Evolutionary conservation across 805 yeast species (phyloP).

Genomic region (Candida silvicultrix): DNA sequence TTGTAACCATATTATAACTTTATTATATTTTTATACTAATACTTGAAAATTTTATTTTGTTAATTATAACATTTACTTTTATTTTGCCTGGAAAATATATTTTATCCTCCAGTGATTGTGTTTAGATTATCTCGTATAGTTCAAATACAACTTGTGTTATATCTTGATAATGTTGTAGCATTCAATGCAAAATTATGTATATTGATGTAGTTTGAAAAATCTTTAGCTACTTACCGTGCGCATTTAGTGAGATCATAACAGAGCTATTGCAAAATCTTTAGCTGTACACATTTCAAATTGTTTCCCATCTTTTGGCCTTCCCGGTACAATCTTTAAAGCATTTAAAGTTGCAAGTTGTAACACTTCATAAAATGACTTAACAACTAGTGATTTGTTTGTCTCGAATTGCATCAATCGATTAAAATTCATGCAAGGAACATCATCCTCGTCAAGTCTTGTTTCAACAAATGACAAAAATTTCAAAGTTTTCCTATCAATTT

Average conservation of each 20-base stretch:
- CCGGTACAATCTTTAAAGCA: background rate
- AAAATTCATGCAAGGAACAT: slow-evolving; percentile 7
- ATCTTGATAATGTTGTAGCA: background rate
- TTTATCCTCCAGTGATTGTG: no score
- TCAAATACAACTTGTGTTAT: background rate
- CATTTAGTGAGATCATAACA: background rate
- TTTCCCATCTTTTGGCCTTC: background rate
- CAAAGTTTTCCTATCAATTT: slow-evolving; percentile 6
- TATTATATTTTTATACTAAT: no score
- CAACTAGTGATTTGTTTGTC: slow-evolving; percentile 10
- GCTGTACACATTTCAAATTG: background rate
- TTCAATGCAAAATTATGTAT: background rate
- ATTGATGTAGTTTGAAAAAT: background rate
- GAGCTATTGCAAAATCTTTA: background rate
- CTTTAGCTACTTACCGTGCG: no score
- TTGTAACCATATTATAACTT: no score
- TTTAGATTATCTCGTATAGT: no score
- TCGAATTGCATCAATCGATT: slow-evolving; percentile 9
- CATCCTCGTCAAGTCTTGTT: slow-evolving; percentile 11
- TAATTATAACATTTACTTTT: no score
- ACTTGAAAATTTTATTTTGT: no score
- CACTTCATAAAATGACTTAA: slow-evolving; percentile 21
- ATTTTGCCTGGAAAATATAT: no score
- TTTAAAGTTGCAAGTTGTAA: slow-evolving; percentile 20
- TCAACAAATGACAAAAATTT: slow-evolving; percentile 17